phyloP scores from a whole-genome alignment of 768 basidiomycete genomes.

The Daedaleopsis nitida region DNA sequence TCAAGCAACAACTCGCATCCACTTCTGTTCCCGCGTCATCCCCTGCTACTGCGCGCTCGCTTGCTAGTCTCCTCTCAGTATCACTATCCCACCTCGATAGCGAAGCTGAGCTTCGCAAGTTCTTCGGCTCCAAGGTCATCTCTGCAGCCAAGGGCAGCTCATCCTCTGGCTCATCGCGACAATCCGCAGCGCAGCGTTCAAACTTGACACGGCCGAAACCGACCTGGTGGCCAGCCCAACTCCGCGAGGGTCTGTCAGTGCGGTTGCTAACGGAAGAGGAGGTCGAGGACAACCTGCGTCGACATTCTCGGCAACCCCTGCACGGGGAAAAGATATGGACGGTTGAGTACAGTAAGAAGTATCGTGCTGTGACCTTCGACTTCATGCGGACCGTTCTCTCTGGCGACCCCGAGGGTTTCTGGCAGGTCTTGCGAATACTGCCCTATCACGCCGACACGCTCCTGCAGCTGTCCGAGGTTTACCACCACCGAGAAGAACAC shows the following conservation, averaged over 20 bases:
- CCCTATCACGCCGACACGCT: constrained; percentile 96
- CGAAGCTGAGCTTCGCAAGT: constrained; percentile 88
- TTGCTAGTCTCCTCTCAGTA: constrained; percentile 67
- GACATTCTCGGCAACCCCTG: constrained; percentile 39
- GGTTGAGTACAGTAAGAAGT: constrained; percentile 82
- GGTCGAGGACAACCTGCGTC: constrained; percentile 40
- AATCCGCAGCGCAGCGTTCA: constrained; percentile 55
- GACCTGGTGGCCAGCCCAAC: constrained; percentile 72
- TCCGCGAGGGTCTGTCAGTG: constrained; percentile 74
- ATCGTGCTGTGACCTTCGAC: constrained; percentile 76
- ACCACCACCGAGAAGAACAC: constrained; percentile 87
- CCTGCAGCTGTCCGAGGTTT: constrained; percentile 83
- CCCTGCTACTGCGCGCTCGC: constrained; percentile 32
- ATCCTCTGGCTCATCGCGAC: constrained; percentile 32
- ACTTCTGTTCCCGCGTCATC: constrained; percentile 23
- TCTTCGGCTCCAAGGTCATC: constrained; percentile 92
- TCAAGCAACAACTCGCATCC: constrained; percentile 42
- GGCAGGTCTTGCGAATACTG: constrained; percentile 69
- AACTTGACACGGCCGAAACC: constrained; percentile 76
- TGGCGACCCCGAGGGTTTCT: constrained; percentile 82
- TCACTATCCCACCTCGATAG: constrained; percentile 81
- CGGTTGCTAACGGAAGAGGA: constrained; percentile 61
- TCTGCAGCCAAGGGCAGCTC: constrained; percentile 52
- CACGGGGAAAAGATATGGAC: constrained; percentile 85
- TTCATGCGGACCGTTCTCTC: constrained; percentile 83